Base-by-base conservation (phyloP, 805 yeast genomes). In the Saccharomyces mikatae region DNA sequence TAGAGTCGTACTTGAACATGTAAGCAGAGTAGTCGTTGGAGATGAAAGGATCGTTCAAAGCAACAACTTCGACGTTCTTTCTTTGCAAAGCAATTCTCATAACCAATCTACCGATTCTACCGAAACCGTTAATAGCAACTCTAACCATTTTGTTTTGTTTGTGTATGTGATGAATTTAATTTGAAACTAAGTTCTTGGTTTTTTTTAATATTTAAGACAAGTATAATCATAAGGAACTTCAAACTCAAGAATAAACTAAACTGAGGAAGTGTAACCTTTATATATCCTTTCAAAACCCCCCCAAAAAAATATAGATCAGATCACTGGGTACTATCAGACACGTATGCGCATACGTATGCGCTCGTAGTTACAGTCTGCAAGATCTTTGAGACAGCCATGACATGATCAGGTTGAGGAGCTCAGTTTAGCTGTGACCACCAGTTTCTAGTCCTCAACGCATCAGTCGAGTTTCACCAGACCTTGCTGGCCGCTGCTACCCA, bases 1-100 rank as follows among this genome's bases (percentile, higher is more conserved):
- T 83, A 58, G 87, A 82, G 69, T 83, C 88, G 75, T 82, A 83
- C 76, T 83, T 83, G 81, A 83, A 82, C 84, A 82, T 80, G 79
- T 83, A 83, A 56, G 86, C 80, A 65, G 88, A 87, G 70, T 83
- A 83, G 62, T 82, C 87, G 57, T 81, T 76, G 57, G 80, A 78
- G 71, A 82, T 82, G 76, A 81, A 82, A 50, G 88, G 88, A 73
- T 83, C 86, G 69, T 83, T 83, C 76, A 83, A 71, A 61, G 86
- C 87, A 58, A 83, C 84, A 60, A 83, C 81, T 59, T 79, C 76
- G 68, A 82, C 74, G 61, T 68, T 69, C 60, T 70, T 67, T 79
- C 84, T 80, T 55, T 68, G 47, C 62, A 80, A 72, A 60, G 84
- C 85, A 60, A 81, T 73, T 80, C 87, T 80, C 67, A 81, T 70